Evolutionary conservation across 169 alveolate species (phyloP).

Genomic region (Cryptosporidium meleagridis): DNA sequence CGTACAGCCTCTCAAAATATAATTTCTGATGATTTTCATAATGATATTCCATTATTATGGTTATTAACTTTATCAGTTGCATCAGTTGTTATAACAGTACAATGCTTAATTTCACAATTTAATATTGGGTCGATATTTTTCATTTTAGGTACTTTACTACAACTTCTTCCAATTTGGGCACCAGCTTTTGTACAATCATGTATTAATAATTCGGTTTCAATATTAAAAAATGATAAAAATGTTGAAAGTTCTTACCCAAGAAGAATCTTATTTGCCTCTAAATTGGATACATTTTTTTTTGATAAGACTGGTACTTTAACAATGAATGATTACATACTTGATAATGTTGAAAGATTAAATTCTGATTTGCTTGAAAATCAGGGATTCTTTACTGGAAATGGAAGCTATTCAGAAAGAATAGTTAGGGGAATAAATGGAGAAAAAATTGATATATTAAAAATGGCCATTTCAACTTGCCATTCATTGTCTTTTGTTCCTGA

Average conservation of each 20-base stretch:
- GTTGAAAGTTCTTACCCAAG: conserved; percentile 31
- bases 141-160: conserved; percentile 59
- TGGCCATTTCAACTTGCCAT: conserved; percentile 47
- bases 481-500: conserved; percentile 26
- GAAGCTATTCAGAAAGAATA: neutral
- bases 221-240: neutral
- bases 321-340: conserved; percentile 1
- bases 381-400: conserved; percentile 19
- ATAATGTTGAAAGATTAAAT: conserved; percentile 28
- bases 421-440: neutral
- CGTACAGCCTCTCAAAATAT: neutral
- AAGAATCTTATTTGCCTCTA: conserved; percentile 48
- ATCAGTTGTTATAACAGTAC: conserved; percentile 11
- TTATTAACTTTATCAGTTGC: neutral
- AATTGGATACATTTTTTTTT: conserved; percentile 21
- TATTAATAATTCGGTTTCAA: conserved; percentile 9
- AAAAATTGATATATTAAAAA: conserved; percentile 20
- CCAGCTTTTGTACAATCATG: conserved; percentile 45
- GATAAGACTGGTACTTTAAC: conserved; percentile 61
- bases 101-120: conserved; percentile 13
- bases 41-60: conserved; percentile 55
- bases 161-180: conserved; percentile 68
- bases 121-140: conserved; percentile 38
- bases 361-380: neutral
- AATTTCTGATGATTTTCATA: conserved; percentile 24